Evolutionary conservation across 1,139 yeast genomes (phyloP).

Genomic region (Yamadazyma mexicana): DNA sequence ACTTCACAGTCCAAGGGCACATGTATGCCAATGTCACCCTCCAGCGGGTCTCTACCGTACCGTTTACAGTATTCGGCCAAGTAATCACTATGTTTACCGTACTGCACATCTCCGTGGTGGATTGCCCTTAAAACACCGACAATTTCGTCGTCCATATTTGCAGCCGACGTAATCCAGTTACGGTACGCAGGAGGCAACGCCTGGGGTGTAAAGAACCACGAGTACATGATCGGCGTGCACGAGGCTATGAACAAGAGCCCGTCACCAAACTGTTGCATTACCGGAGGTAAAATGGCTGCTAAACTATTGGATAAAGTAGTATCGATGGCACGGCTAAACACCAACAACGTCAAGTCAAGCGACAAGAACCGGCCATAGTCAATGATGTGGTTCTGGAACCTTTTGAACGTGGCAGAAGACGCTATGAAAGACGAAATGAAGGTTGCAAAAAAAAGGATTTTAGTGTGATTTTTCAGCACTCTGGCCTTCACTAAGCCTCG

Average conservation of each 20-base stretch:
- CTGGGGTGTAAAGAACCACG: conserved; percentile 36
- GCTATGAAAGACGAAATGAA: conserved; percentile 30
- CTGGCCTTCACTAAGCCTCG: conserved; percentile 15
- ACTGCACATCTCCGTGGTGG: conserved; percentile 22
- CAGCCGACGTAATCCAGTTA: conserved; percentile 44
- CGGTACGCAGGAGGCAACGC: conserved; percentile 37
- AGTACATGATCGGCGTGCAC: conserved; percentile 32
- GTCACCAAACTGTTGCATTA: conserved; percentile 24
- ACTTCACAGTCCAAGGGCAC: conserved; percentile 31
- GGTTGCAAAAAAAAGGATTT: conserved; percentile 29
- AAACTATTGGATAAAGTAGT: conserved; percentile 29
- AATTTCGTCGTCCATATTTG: conserved; percentile 38
- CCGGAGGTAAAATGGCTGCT: conserved; percentile 19
- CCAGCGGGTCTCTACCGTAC: conserved; percentile 25
- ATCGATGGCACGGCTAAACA: conserved; percentile 38
- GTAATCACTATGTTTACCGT: conserved; percentile 27
- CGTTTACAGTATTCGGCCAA: conserved; percentile 26
- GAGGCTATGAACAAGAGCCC: conserved; percentile 29
- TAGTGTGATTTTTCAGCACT: conserved; percentile 16
- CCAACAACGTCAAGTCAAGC: conserved; percentile 35
- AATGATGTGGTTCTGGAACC: conserved; percentile 31
- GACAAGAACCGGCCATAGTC: conserved; percentile 31
- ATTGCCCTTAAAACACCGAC: conserved; percentile 23
- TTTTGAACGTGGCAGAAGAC: conserved; percentile 27
- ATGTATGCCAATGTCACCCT: conserved; percentile 20